Percentiles rank a stretch among this genome's conserved stretches.
Conservation (phyloP, 164 flowering plant genomes). For the Annona squamosa region DNA sequence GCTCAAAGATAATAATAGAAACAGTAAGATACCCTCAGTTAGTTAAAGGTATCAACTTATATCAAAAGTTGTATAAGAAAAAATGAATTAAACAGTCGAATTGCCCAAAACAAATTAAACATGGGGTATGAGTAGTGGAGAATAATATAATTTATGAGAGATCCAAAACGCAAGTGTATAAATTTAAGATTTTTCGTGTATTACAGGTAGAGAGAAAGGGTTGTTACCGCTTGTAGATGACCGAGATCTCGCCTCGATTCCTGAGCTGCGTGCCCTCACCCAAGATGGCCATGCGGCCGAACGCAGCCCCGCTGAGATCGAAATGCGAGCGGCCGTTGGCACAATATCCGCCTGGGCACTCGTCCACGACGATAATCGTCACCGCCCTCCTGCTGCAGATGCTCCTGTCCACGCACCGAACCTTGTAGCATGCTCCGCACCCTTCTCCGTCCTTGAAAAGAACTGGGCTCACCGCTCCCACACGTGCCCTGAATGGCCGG, state of each 20-base stretch:
- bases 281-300: conserved; percentile 73
- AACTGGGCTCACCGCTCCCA: conserved; percentile 87
- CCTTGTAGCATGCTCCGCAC: conserved; percentile 96
- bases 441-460: conserved; percentile 83
- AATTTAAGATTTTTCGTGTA: no score
- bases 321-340: conserved; percentile 57
- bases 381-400: conserved; percentile 84
- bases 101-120: not conserved
- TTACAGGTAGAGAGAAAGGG: no score
- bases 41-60: no score
- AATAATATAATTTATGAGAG: not conserved
- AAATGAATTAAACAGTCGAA: no score
- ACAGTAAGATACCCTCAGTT: no score
- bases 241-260: conserved; percentile 70
- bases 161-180: not conserved
- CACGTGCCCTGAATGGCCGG: conserved; percentile 66
- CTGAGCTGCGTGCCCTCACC: conserved; percentile 56
- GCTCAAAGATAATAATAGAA: no score
- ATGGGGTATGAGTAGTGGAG: not conserved
- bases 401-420: conserved; percentile 57
- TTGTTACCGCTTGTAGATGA: conserved; percentile 59
- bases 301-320: conserved; percentile 94
- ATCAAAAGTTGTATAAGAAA: no score
- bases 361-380: conserved; percentile 82
- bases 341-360: conserved; percentile 87